Evolutionary conservation across 2,329 filamentous ascomycete genomes (phyloP), one percentile per base, ranked within the genome.

Genomic region (Neophaeococcomyces aloes): DNA sequence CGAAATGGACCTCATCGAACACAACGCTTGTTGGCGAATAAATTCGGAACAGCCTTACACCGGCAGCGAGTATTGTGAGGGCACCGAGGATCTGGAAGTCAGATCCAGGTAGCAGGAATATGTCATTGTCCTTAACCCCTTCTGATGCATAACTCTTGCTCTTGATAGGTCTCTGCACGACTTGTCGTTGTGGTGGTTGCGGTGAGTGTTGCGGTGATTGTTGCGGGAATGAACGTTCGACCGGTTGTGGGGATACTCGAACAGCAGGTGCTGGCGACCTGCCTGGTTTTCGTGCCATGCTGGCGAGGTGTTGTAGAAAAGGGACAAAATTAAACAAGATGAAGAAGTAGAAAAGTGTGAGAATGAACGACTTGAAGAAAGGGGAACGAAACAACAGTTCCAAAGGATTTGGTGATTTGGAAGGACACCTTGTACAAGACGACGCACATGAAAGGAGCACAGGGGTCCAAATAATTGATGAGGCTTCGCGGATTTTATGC

Each of bases 1-100:
- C 91, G 64, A 98, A 98, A 68, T 98, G 91, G 64, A 98, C 91
- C 71, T 98, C 91, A 65, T 98, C 91, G 63, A 98, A 98, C 54
- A 98, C 91, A 49, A 98, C 91, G 58, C 88, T 95, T 59, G 79
- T 83, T 45, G 91, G 91, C 64, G 95, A 86, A 64, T 93, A 95
- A 68, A 98, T 95, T 60, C 86, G 81, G 72, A 94, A 98, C 51
- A 96, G 68, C 52, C 91, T 84, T 53, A 98, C 86, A 53, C 81
- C 68, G 44, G 82, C 74, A 39, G 84, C 85, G 51, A 95, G 57
- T 14, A 87, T 54, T 40, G 86, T 94, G 53, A 96, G 65, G 39
- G 74, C 66, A 15, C 78, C 67, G 62, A 93, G 73, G 50, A 86
- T 65, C 65, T 85, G 77, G 69, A 91, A 95, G 67, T 96, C 91